A percentile compares a stretch with the other conserved stretches of the same genome.
These are phyloP conservation scores for Friedmanniomyces simplex DNA, from an alignment of 495 filamentous ascomycete species.

Conservation along the genomic window DNA sequence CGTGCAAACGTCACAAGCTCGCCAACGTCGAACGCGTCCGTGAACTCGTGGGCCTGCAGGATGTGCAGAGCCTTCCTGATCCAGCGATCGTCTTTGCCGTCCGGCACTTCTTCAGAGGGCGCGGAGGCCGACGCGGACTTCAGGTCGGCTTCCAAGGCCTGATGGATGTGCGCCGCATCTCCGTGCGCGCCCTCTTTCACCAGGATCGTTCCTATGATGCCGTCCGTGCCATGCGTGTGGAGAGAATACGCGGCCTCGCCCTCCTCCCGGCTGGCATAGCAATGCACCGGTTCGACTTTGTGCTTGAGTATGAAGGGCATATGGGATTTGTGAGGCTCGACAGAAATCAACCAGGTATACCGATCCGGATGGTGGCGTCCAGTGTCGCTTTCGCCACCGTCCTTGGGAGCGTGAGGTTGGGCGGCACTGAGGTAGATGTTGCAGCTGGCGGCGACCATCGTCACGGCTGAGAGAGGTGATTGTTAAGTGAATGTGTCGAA, in stretches of 20 bases:
- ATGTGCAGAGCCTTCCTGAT: neutral
- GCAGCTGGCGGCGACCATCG: neutral
- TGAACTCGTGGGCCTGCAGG: conserved; percentile 2
- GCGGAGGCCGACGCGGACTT: neutral
- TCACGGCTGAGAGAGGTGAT: too few relatives aligned
- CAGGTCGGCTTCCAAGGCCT: conserved; percentile 1
- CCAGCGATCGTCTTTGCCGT: conserved; percentile 2
- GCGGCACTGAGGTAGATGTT: conserved; percentile 15
- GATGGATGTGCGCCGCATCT: neutral
- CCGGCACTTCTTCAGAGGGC: neutral
- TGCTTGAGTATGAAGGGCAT: neutral
- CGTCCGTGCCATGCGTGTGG: neutral
- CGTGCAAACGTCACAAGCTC: conserved; percentile 10
- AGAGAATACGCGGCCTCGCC: neutral
- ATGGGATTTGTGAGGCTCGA: conserved; percentile 6
- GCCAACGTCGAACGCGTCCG: neutral
- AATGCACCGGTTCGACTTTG: conserved; percentile 7
- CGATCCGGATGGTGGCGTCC: neutral
- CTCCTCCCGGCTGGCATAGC: neutral
- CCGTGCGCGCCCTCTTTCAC: neutral
- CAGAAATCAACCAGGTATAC: conserved; percentile 6
- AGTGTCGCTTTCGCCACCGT: neutral
- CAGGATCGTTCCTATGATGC: conserved; percentile 9
- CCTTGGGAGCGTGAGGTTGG: neutral
- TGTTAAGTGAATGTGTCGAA: neutral